Percentiles rank a stretch among this genome's conserved stretches.
Evolutionary conservation across 176 grass and related monocot species (phyloP).

Genomic region (Triticum urartu): DNA sequence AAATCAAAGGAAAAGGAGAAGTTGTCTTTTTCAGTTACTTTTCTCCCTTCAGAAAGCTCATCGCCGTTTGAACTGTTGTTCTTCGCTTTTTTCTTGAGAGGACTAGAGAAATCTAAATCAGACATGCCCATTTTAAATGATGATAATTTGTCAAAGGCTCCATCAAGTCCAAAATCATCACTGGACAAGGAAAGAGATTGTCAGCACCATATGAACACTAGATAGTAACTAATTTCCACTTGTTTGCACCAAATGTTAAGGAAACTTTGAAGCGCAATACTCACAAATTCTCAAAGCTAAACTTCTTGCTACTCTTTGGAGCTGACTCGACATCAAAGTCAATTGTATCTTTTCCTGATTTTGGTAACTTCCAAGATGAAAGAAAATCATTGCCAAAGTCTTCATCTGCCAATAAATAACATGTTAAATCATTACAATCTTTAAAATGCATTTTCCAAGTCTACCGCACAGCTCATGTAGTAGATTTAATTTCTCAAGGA

Average conservation of each 20-base stretch:
- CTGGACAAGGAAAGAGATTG: slow-evolving; percentile 45
- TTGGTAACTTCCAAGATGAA: slow-evolving; percentile 70
- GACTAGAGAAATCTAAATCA: slow-evolving; percentile 83
- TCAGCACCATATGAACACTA: slow-evolving; percentile 21
- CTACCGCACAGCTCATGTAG: slow-evolving; percentile 14
- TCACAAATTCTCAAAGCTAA: slow-evolving; percentile 89
- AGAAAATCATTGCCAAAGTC: slow-evolving; percentile 93
- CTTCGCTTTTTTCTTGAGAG: slow-evolving; percentile 68
- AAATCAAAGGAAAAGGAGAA: slow-evolving; percentile 94
- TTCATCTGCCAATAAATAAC: slow-evolving; percentile 54
- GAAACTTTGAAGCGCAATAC: slow-evolving; percentile 25
- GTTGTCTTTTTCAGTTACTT: slow-evolving; percentile 59
- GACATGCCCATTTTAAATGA: slow-evolving; percentile 86
- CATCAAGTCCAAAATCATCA: slow-evolving; percentile 90
- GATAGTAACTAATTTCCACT: background rate
- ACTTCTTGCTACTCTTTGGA: slow-evolving; percentile 63
- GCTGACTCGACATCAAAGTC: slow-evolving; percentile 71
- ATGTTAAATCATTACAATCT: slow-evolving; percentile 15
- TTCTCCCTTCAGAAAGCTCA: slow-evolving; percentile 50
- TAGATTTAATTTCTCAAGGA: slow-evolving; percentile 7
- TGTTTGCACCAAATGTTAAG: slow-evolving; percentile 21
- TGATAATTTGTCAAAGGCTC: slow-evolving; percentile 78
- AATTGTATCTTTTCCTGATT: slow-evolving; percentile 55
- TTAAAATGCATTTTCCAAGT: background rate
- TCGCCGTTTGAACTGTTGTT: slow-evolving; percentile 48